Conservation (phyloP, 2,329 filamentous ascomycete genomes). For the Hypoxylon sp. region DNA sequence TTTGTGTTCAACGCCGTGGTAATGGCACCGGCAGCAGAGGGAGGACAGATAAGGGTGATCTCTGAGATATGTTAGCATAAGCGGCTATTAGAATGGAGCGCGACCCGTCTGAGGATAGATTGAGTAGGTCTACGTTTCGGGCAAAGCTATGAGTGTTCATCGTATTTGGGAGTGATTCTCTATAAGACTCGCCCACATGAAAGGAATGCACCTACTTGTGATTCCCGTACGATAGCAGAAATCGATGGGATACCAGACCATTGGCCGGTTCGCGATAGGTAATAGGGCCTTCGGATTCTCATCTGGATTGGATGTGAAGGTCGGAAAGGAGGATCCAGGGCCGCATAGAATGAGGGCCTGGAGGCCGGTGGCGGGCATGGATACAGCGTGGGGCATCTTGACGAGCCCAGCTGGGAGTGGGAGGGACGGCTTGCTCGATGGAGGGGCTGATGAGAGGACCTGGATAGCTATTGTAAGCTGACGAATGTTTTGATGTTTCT, state of each 20-base stretch:
- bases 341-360: conserved; percentile 88
- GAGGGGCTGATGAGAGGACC: conserved; percentile 30
- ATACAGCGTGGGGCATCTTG: conserved; percentile 80
- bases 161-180: not conserved
- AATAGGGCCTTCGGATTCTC: conserved; percentile 86
- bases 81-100: not conserved
- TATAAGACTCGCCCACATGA: not conserved
- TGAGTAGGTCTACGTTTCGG: not conserved
- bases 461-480: not conserved
- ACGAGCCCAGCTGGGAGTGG: conserved; percentile 23
- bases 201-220: conserved; percentile 67
- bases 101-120: not conserved
- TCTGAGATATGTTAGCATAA: conserved; percentile 55
- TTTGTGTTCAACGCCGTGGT: conserved; percentile 79
- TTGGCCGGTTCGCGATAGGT: conserved; percentile 85
- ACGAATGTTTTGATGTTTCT: not conserved
- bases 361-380: conserved; percentile 80
- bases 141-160: not conserved
- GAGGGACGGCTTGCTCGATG: conserved; percentile 28
- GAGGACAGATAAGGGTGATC: conserved; percentile 73
- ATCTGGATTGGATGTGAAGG: conserved; percentile 83
- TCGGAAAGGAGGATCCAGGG: conserved; percentile 83
- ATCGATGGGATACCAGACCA: conserved; percentile 91
- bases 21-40: conserved; percentile 74
- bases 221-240: conserved; percentile 87